Percentiles rank a stretch among this genome's conserved stretches.
These are phyloP conservation scores for Eutrema salsugineum DNA, from an alignment of 441 rosid species.

Conservation along the genomic window DNA sequence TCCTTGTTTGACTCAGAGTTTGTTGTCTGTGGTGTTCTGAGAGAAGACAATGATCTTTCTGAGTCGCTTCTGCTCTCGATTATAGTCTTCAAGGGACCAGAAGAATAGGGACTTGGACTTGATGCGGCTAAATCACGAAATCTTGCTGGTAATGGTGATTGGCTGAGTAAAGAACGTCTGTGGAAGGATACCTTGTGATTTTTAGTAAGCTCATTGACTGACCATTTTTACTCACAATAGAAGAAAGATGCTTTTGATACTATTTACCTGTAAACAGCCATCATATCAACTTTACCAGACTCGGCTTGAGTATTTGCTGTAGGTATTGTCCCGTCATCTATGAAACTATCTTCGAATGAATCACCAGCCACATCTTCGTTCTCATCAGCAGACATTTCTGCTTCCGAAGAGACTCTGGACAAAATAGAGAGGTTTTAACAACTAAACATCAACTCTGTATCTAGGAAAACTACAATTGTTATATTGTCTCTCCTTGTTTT, in stretches of 20 bases:
- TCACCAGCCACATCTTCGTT: constrained; percentile 42
- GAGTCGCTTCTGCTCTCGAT: constrained; percentile 45
- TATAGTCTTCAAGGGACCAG: constrained; percentile 33
- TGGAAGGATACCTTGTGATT: background rate
- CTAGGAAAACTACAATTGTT: background rate
- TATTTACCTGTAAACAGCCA: constrained; percentile 57
- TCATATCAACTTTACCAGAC: constrained; percentile 74
- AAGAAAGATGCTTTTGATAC: background rate
- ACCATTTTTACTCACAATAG: background rate
- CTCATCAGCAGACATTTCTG: constrained; percentile 70
- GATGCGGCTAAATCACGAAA: constrained; percentile 29
- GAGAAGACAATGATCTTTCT: constrained; percentile 35
- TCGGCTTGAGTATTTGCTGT: constrained; percentile 58
- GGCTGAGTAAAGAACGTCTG: constrained; percentile 96
- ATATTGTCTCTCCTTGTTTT: background rate
- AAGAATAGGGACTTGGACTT: constrained; percentile 43
- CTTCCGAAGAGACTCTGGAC: constrained; percentile 75
- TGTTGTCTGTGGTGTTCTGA: constrained; percentile 40
- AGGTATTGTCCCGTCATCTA: constrained; percentile 71
- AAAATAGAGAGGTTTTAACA: background rate
- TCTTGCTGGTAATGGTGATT: constrained; percentile 64
- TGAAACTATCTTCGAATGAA: constrained; percentile 79
- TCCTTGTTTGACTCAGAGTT: constrained; percentile 32
- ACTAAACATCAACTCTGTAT: constrained; percentile 2
- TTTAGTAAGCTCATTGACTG: background rate